Conservation (phyloP, 2,329 filamentous ascomycete genomes). For the Ampelomyces quisqualis region DNA sequence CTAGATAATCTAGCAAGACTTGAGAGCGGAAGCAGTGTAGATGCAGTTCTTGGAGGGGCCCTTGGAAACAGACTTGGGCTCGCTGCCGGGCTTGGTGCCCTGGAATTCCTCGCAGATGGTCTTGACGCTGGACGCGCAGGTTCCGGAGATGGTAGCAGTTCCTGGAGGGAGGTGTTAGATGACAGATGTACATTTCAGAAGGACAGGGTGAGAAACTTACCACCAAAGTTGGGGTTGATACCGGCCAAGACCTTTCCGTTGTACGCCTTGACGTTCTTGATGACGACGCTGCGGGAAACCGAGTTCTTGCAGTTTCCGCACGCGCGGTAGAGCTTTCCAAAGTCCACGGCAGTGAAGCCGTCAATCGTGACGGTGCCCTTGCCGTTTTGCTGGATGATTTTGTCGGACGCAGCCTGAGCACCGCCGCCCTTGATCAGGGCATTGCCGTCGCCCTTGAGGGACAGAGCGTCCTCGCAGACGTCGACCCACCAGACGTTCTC, state of each 20-base stretch:
- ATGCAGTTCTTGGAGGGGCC: conserved; percentile 34
- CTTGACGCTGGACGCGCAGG: conserved; percentile 33
- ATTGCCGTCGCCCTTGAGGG: conserved; percentile 42
- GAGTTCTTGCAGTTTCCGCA: conserved; percentile 54
- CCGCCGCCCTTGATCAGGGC: conserved; percentile 46
- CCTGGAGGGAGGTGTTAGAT: too few relatives aligned
- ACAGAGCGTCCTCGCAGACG: conserved; percentile 47
- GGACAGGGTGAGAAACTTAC: too few relatives aligned
- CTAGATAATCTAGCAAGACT: conserved; percentile 36
- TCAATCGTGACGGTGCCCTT: conserved; percentile 44
- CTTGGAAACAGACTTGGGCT: conserved; percentile 33
- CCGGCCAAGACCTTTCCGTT: conserved; percentile 49
- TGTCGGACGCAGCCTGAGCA: conserved; percentile 44
- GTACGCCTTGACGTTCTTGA: conserved; percentile 49
- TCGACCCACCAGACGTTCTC: conserved; percentile 50
- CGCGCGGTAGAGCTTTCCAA: conserved; percentile 50
- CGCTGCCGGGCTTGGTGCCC: conserved; percentile 32
- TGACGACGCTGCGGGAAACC: conserved; percentile 47
- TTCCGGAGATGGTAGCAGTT: conserved; percentile 48
- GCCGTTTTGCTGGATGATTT: conserved; percentile 49
- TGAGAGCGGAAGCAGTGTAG: conserved; percentile 35
- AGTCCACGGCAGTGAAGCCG: conserved; percentile 40
- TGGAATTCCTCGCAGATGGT: conserved; percentile 41
- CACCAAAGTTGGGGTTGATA: conserved; percentile 56
- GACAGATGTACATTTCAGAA: too few relatives aligned